Percentiles rank a stretch among this genome's conserved stretches.
These are phyloP conservation scores for Dendrobium nobile DNA, from an alignment of 106 monocot species.

Conservation along the genomic window DNA sequence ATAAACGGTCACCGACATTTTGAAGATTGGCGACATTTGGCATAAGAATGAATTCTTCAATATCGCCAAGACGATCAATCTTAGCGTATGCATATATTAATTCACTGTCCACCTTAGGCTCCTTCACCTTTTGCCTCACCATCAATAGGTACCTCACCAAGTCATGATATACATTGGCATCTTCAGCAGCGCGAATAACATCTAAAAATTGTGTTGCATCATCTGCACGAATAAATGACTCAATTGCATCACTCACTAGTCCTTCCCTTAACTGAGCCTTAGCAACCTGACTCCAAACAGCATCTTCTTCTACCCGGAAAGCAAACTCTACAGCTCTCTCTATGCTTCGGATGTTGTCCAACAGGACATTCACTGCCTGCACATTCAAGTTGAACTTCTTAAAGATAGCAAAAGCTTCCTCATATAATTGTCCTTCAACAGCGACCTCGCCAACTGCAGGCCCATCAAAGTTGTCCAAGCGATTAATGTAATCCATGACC, in stretches of 20 bases:
- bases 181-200: slow-evolving; percentile 85
- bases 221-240: slow-evolving; percentile 97
- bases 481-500: slow-evolving; percentile 96
- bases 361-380: slow-evolving; percentile 80
- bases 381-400: slow-evolving; percentile 98
- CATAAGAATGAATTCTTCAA: slow-evolving; percentile 98
- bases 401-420: slow-evolving; percentile 98
- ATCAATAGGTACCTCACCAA: slow-evolving; percentile 85
- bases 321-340: slow-evolving; percentile 96
- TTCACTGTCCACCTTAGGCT: slow-evolving; percentile 91
- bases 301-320: slow-evolving; percentile 95
- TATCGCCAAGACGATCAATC: slow-evolving; percentile 83
- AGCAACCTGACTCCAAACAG: slow-evolving; percentile 96
- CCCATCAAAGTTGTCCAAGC: slow-evolving; percentile 96
- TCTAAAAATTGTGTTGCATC: slow-evolving; percentile 87
- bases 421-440: slow-evolving; percentile 88
- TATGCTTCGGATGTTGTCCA: slow-evolving; percentile 87
- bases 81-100: slow-evolving; percentile 97
- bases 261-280: slow-evolving; percentile 94
- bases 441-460: slow-evolving; percentile 98
- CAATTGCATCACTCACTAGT: slow-evolving; percentile 92
- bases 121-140: slow-evolving; percentile 89
- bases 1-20: slow-evolving; percentile 88
- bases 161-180: slow-evolving; percentile 86
- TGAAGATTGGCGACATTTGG: slow-evolving; percentile 99